Evolutionary conservation across 2,329 filamentous ascomycete species (phyloP).

Genomic region (Xylogone sp.): DNA sequence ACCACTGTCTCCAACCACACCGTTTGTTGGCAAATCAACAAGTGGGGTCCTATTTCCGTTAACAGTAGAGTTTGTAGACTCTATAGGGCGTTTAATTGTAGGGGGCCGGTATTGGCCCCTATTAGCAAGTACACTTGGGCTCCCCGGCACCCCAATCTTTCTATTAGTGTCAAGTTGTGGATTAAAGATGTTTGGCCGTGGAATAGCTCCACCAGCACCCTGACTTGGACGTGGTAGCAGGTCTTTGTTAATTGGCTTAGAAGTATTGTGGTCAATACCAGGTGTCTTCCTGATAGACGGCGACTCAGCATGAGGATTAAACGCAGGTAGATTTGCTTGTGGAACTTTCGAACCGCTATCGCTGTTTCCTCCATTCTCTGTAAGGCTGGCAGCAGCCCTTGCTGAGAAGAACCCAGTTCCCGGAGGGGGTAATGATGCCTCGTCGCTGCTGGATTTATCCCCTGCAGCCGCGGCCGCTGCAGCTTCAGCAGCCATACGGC

Average conservation of each 20-base stretch:
- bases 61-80: conserved; percentile 5
- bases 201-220: conserved; percentile 9
- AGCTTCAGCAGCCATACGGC: conserved; percentile 19
- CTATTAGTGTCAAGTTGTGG: conserved; percentile 50
- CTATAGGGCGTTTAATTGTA: conserved; percentile 40
- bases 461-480: conserved; percentile 19
- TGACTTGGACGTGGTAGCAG: conserved; percentile 37
- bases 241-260: conserved; percentile 64
- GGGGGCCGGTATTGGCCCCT: conserved; percentile 55
- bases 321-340: conserved; percentile 48
- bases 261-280: conserved; percentile 75
- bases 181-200: conserved; percentile 43
- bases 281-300: conserved; percentile 87
- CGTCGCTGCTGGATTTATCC: conserved; percentile 9
- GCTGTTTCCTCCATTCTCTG: conserved; percentile 33
- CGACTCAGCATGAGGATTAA: conserved; percentile 72
- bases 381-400: conserved; percentile 55
- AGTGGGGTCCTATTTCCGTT: conserved; percentile 18
- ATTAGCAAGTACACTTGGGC: conserved; percentile 53
- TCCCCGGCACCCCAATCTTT: conserved; percentile 56
- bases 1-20: conserved; percentile 8
- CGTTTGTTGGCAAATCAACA: conserved; percentile 25
- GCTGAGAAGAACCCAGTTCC: conserved; percentile 65
- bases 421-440: conserved; percentile 18
- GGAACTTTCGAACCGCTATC: conserved; percentile 5